Evolutionary conservation across 164 flowering plant species (phyloP).

Genomic region (Kingdonia uniflora): DNA sequence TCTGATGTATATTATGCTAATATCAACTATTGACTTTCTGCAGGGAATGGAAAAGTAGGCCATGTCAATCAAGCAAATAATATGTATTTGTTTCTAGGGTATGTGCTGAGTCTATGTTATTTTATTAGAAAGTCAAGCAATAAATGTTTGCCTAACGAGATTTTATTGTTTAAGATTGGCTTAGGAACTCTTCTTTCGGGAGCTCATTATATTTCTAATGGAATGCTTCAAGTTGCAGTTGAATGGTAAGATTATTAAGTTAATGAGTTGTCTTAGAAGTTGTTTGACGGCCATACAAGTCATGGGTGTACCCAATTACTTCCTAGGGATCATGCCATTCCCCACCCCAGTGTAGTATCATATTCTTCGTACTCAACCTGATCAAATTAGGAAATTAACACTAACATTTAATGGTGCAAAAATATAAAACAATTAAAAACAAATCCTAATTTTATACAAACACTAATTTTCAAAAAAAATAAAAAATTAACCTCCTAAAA

Average conservation of each 20-base stretch:
- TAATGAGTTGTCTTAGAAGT: too few species aligned
- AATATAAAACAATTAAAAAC: too few species aligned
- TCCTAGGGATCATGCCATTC: too few species aligned
- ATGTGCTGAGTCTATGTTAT: conserved; percentile 13
- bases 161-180: conserved; percentile 64
- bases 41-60: conserved; percentile 80
- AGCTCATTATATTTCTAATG: conserved; percentile 76
- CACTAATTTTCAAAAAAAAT: too few species aligned
- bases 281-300: too few species aligned
- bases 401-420: too few species aligned
- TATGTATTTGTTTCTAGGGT: conserved; percentile 99
- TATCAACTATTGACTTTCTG: conserved; percentile 3
- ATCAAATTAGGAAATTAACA: too few species aligned
- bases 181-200: conserved; percentile 87
- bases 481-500: too few species aligned
- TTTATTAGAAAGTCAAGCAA: conserved; percentile 2
- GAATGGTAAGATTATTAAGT: conserved; percentile 50
- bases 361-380: too few species aligned
- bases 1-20: conserved; percentile 1
- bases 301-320: too few species aligned
- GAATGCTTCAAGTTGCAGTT: conserved; percentile 93
- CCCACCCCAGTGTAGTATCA: too few species aligned
- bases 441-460: too few species aligned
- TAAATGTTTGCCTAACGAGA: neutral
- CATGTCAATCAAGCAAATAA: conserved; percentile 98